These are phyloP conservation scores for Annulohypoxylon moriforme DNA, from an alignment of 495 filamentous ascomycete genomes.

Conservation along the genomic window DNA sequence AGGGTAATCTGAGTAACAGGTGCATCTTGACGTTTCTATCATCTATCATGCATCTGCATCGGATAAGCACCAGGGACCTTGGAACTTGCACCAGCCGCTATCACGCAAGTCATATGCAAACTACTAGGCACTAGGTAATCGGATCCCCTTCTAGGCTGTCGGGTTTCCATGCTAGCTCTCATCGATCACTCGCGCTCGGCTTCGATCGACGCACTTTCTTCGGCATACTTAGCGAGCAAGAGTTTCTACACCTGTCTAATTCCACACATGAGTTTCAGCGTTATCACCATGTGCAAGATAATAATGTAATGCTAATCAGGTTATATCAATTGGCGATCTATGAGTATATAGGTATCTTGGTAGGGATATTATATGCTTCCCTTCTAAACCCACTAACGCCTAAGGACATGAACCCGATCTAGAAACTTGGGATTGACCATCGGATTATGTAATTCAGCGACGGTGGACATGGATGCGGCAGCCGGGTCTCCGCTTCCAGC, in stretches of 20 bases:
- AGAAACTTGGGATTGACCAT: conserved; percentile 41
- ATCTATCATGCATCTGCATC: conserved; percentile 9
- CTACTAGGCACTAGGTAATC: too few relatives aligned
- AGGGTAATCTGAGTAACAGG: conserved; percentile 1
- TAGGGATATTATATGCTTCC: too few relatives aligned
- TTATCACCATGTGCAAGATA: too few relatives aligned
- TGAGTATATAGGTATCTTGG: too few relatives aligned
- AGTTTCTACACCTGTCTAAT: not conserved
- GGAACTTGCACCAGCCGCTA: conserved; percentile 10
- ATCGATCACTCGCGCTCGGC: not conserved
- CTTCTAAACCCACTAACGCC: too few relatives aligned
- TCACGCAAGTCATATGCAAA: conserved; percentile 21
- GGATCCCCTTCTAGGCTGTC: not conserved
- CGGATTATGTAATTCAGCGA: conserved; percentile 53
- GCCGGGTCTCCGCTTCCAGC: conserved; percentile 50
- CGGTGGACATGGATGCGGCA: conserved; percentile 54
- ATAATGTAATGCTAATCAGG: too few relatives aligned
- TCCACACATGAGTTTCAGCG: not conserved
- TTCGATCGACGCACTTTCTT: conserved; percentile 7
- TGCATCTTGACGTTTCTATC: conserved; percentile 13
- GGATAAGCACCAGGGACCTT: conserved; percentile 7
- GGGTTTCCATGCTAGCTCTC: not conserved
- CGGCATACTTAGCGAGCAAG: not conserved
- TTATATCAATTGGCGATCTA: too few relatives aligned
- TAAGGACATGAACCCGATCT: conserved; percentile 6